Conservation (phyloP, 2,329 filamentous ascomycete species). For the Cordyceps fumosorosea region DNA sequence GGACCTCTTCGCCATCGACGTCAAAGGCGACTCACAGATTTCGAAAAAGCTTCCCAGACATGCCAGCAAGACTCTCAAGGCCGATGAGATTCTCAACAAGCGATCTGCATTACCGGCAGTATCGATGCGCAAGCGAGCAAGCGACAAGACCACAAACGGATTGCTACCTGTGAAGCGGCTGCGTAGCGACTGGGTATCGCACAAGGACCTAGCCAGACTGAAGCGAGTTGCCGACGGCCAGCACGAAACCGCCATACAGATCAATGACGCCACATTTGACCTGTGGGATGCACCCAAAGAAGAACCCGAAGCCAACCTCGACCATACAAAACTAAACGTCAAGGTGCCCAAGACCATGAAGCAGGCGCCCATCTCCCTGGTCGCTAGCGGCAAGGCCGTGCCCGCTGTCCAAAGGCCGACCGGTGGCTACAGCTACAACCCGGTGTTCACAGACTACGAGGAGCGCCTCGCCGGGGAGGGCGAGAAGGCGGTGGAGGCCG, state of each 20-base stretch:
- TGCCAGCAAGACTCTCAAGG: slow-evolving; percentile 71
- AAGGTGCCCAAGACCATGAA: slow-evolving; percentile 71
- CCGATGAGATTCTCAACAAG: slow-evolving; percentile 83
- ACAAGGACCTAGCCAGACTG: slow-evolving; percentile 75
- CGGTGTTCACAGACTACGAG: slow-evolving; percentile 79
- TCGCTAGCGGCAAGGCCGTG: slow-evolving; percentile 72
- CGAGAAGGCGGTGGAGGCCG: slow-evolving; percentile 69
- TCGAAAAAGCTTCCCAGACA: slow-evolving; percentile 58
- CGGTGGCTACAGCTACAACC: slow-evolving; percentile 89
- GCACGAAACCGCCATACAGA: slow-evolving; percentile 46
- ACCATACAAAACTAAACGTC: slow-evolving; percentile 58
- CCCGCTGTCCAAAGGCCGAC: slow-evolving; percentile 73
- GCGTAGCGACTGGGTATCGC: slow-evolving; percentile 72
- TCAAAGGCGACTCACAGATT: slow-evolving; percentile 60
- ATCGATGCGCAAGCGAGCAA: slow-evolving; percentile 67
- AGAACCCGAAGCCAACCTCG: slow-evolving; percentile 44
- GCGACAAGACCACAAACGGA: slow-evolving; percentile 65
- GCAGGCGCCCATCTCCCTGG: slow-evolving; percentile 70
- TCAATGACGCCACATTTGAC: slow-evolving; percentile 65
- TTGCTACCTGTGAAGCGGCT: slow-evolving; percentile 68
- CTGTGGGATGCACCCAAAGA: slow-evolving; percentile 56
- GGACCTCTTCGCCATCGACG: slow-evolving; percentile 81
- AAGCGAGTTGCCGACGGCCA: slow-evolving; percentile 72
- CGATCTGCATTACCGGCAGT: slow-evolving; percentile 79
- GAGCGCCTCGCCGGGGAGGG: slow-evolving; percentile 67